Percentiles rank a stretch among this genome's conserved stretches.
These are phyloP conservation scores for Leishmania tarentolae DNA, from an alignment of 208 protist species.

Conservation along the genomic window DNA sequence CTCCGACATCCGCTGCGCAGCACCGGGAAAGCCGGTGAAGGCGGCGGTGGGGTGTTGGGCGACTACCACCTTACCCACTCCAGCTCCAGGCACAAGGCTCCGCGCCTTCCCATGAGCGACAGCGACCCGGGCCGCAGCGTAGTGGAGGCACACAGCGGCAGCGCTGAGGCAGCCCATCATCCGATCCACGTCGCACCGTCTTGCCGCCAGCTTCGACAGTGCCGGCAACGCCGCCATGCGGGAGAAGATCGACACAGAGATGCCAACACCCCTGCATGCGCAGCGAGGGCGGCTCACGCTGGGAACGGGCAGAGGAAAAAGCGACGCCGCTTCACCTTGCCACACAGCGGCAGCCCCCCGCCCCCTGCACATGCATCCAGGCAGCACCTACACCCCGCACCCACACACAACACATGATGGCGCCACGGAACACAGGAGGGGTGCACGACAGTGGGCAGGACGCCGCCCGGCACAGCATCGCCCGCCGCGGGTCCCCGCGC, in stretches of 20 bases:
- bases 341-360: background rate
- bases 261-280: background rate
- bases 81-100: background rate
- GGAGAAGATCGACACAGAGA: too few relatives aligned
- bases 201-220: too few relatives aligned
- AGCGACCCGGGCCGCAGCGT: too few relatives aligned
- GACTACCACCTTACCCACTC: too few relatives aligned
- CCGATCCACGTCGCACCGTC: too few relatives aligned
- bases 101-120: too few relatives aligned
- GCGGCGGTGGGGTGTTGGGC: background rate
- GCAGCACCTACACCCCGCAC: background rate
- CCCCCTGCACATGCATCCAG: too few relatives aligned
- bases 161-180: too few relatives aligned
- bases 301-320: background rate
- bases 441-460: background rate
- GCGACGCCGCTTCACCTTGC: background rate
- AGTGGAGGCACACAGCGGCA: too few relatives aligned
- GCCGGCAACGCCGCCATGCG: background rate
- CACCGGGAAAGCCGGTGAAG: background rate
- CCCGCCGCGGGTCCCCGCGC: too few relatives aligned
- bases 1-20: background rate
- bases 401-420: background rate
- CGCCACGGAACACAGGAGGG: background rate
- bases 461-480: background rate
- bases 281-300: background rate